Evolutionary conservation across 768 basidiomycete species (phyloP), one percentile per base, ranked within the genome.

Genomic region (Kondoa malvinella): DNA sequence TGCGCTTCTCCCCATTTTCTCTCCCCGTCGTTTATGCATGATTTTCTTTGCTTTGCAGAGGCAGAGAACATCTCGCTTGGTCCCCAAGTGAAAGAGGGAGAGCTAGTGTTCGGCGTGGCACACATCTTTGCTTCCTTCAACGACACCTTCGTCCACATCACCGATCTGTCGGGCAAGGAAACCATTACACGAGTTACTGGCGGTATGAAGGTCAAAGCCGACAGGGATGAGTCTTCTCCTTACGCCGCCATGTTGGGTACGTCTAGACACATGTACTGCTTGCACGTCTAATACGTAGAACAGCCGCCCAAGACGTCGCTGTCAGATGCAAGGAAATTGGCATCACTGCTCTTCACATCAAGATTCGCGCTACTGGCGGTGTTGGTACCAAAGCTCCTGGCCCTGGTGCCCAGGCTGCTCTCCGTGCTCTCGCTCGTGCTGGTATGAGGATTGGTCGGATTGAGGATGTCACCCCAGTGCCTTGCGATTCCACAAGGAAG

Each of bases 201-300:
- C 78, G 95, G 95, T 70, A 97, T 97, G 95, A 97, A 97, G 82
- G 95, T 99, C 81, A 99, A 97, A 83, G 95, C 94, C 15, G 95
- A 99, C 80, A 88, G 95, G 80, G 95, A 99, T 81, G 95, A 99
- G 81, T 96, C 92, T 56, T 96, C 92, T 31, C 73, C 74, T 31
- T 75, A 74, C 71, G 74, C 74, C 25, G 72, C 74, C 69, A 73
- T 73, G 72, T 69, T 72, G 63, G 40, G 40, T 50, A 21, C 12
- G 40, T 50, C 12, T 8, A 50, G n/a, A n/a, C n/a, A n/a, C n/a
- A n/a, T n/a, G n/a, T n/a, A n/a, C n/a, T n/a, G n/a, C n/a, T n/a
- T n/a, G n/a, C n/a, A n/a, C n/a, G n/a, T n/a, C n/a, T n/a, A n/a
- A n/a, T n/a, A n/a, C n/a, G n/a, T n/a, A n/a, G n/a, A n/a, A n/a